phyloP scores from a whole-genome alignment of 345 rosid genomes.

The Salix brachista region DNA sequence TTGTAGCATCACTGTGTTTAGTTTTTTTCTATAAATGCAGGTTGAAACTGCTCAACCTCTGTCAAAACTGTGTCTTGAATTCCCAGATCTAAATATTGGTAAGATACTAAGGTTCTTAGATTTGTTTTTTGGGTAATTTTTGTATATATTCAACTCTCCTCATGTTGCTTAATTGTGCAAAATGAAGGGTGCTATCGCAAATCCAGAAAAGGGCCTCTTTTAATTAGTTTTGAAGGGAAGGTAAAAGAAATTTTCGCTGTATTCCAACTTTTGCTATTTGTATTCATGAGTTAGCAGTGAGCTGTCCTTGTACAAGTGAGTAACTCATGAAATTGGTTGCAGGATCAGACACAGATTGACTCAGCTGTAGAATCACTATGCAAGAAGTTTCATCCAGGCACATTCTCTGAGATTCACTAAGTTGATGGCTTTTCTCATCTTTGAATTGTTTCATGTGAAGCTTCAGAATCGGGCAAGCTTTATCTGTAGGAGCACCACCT shows the following conservation, averaged over 20 bases:
- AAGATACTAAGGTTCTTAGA: slow-evolving; percentile 6
- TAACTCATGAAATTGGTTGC: slow-evolving; percentile 14
- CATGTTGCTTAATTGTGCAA: slow-evolving; percentile 18
- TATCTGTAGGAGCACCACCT: background rate
- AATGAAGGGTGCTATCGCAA: slow-evolving; percentile 63
- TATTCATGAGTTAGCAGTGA: background rate
- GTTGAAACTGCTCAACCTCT: slow-evolving; percentile 78
- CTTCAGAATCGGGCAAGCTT: slow-evolving; percentile 12
- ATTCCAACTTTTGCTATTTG: background rate
- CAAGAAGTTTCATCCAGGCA: slow-evolving; percentile 49
- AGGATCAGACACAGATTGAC: slow-evolving; percentile 55
- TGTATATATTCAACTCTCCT: background rate
- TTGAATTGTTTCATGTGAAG: background rate
- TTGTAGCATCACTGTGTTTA: background rate
- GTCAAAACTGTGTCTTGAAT: slow-evolving; percentile 76
- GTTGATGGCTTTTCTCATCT: background rate
- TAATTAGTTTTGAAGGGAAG: slow-evolving; percentile 71
- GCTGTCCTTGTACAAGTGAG: background rate
- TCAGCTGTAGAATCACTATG: slow-evolving; percentile 47
- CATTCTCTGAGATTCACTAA: slow-evolving; percentile 41
- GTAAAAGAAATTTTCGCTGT: slow-evolving; percentile 28
- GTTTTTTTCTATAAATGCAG: slow-evolving; percentile 38
- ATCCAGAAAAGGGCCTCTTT: slow-evolving; percentile 66
- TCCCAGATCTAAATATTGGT: slow-evolving; percentile 84
- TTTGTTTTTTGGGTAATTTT: background rate